Percentiles rank a stretch among this genome's conserved stretches.
These are phyloP conservation scores for Populus trichocarpa DNA, from an alignment of 441 rosid genomes.

Conservation along the genomic window DNA sequence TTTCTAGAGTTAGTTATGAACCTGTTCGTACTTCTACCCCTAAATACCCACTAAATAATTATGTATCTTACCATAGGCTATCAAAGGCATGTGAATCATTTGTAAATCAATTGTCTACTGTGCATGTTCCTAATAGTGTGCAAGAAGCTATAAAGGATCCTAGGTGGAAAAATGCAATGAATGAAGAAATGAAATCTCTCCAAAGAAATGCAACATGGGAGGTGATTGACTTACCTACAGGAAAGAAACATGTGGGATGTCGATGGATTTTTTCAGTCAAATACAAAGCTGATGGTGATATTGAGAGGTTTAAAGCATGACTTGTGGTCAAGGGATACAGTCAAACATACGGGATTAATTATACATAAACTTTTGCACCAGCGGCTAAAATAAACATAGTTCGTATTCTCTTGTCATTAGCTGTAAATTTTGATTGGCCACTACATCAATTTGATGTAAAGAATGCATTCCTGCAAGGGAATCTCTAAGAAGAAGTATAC, in stretches of 20 bases:
- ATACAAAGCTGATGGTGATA: neutral
- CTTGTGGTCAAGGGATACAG: neutral
- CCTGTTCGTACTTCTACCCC: neutral
- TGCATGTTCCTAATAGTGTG: neutral
- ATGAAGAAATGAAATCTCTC: conserved; percentile 1
- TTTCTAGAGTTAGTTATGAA: neutral
- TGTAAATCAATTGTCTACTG: neutral
- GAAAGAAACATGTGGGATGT: neutral
- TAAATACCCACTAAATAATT: neutral
- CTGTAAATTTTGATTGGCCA: too few species aligned
- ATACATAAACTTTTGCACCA: neutral
- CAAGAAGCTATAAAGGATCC: neutral
- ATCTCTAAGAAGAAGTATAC: neutral
- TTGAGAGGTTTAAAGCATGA: neutral
- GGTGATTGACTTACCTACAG: neutral
- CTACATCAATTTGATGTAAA: neutral
- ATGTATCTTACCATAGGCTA: neutral
- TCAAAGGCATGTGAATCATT: neutral
- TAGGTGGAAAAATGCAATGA: neutral
- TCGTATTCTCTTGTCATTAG: neutral
- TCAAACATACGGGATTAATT: neutral
- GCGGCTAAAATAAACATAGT: neutral
- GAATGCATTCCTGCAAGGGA: neutral
- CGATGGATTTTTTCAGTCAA: neutral
- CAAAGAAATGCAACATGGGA: neutral